These are phyloP conservation scores for Zygosaccharomyces pseudobailii DNA, from an alignment of 1,139 yeast genomes.

Conservation along the genomic window DNA sequence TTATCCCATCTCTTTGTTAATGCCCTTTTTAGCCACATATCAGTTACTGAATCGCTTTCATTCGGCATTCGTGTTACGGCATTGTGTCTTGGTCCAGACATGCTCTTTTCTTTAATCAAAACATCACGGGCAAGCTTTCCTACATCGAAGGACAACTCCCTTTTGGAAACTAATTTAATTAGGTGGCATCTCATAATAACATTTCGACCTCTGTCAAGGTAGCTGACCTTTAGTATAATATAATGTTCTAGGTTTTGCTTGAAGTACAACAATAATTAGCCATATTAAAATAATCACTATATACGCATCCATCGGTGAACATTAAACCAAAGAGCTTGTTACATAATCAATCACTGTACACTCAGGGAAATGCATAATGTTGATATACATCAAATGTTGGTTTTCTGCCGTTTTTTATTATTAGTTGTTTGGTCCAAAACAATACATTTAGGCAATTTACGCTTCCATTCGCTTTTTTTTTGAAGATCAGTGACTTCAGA, in stretches of 20 bases:
- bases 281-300: neutral
- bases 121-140: slow-evolving; percentile 7
- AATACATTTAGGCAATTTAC: slow-evolving; percentile 25
- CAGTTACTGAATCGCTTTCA: slow-evolving; percentile 12
- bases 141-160: neutral
- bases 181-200: neutral
- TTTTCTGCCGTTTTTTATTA: slow-evolving; percentile 15
- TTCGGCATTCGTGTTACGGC: neutral
- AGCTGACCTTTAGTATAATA: too few species aligned
- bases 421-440: slow-evolving; percentile 16
- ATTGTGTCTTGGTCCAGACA: neutral
- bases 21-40: slow-evolving; percentile 21
- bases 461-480: slow-evolving; percentile 18
- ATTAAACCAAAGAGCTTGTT: too few species aligned
- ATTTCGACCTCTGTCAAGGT: too few species aligned
- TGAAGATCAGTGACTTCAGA: neutral
- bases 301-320: neutral
- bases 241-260: too few species aligned
- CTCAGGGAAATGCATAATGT: too few species aligned
- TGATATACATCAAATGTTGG: neutral
- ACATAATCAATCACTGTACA: slow-evolving; percentile 1
- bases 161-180: neutral
- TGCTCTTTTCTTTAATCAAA: slow-evolving; percentile 1
- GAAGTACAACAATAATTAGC: neutral
- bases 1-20: neutral